Evolutionary conservation across 768 basidiomycete genomes (phyloP).

Genomic region (Cubamyces lactineus): DNA sequence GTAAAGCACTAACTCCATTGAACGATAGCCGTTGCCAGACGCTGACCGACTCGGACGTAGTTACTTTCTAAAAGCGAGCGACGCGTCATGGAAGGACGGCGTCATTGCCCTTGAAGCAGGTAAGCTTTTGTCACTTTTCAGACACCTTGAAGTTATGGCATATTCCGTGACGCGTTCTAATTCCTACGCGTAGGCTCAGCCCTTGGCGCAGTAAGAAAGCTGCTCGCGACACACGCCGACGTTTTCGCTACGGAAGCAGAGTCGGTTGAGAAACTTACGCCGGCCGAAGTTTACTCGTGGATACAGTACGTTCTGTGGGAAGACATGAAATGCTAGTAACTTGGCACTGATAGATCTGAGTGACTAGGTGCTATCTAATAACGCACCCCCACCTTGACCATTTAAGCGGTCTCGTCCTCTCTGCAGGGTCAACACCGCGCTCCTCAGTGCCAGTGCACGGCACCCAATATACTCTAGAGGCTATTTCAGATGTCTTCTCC

Average conservation of each 20-base stretch:
- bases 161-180: constrained; percentile 1
- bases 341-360: background rate
- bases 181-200: constrained; percentile 67
- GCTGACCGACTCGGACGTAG: constrained; percentile 42
- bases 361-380: constrained; percentile 74
- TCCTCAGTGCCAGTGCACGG: constrained; percentile 67
- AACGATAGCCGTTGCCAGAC: constrained; percentile 6
- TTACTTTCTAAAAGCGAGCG: constrained; percentile 82
- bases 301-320: constrained; percentile 26
- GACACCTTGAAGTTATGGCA: background rate
- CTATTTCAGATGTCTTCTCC: constrained; percentile 73
- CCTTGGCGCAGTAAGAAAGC: constrained; percentile 69
- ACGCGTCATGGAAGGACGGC: constrained; percentile 75
- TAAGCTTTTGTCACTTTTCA: constrained; percentile 37
- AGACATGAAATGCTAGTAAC: background rate
- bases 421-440: constrained; percentile 76
- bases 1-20: constrained; percentile 46
- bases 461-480: constrained; percentile 60
- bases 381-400: constrained; percentile 95
- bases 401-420: constrained; percentile 77
- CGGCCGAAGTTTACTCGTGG: constrained; percentile 53
- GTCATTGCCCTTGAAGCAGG: constrained; percentile 88
- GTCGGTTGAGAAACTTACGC: constrained; percentile 36
- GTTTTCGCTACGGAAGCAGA: constrained; percentile 47
- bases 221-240: constrained; percentile 58